These are phyloP conservation scores for Limtongia smithiae DNA, from an alignment of 805 yeast species.

Conservation along the genomic window DNA sequence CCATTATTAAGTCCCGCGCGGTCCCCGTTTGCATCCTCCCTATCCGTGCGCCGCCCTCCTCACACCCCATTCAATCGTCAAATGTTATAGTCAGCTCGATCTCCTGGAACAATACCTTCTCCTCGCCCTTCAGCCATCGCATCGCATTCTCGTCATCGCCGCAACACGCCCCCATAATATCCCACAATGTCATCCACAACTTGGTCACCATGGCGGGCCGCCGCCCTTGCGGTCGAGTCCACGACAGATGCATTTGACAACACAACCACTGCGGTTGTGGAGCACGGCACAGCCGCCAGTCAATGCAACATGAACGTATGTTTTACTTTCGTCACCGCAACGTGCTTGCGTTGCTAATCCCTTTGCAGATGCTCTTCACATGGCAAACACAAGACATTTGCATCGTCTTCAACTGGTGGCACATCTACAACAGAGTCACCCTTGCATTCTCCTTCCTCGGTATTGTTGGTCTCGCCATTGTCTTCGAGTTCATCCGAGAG, in stretches of 20 bases:
- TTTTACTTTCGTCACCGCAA: neutral
- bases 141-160: slow-evolving; percentile 1
- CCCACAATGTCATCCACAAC: slow-evolving; percentile 1
- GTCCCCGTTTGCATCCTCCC: too few species aligned
- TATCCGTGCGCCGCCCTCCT: too few species aligned
- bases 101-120: too few species aligned
- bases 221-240: neutral
- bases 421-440: slow-evolving; percentile 14
- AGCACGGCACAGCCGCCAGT: neutral
- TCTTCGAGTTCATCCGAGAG: slow-evolving; percentile 26
- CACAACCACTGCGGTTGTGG: neutral
- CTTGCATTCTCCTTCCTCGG: slow-evolving; percentile 27
- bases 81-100: too few species aligned
- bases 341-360: neutral
- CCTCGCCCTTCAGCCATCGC: neutral
- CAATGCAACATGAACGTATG: slow-evolving; percentile 19
- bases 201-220: slow-evolving; percentile 4
- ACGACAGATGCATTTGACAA: neutral
- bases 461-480: slow-evolving; percentile 26
- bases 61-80: too few species aligned
- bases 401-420: slow-evolving; percentile 29
- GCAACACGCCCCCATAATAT: too few species aligned
- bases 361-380: slow-evolving; percentile 25
- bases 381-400: slow-evolving; percentile 24
- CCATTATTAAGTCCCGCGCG: too few species aligned